These are phyloP conservation scores for Rhizopogon vesiculosus DNA, from an alignment of 768 basidiomycete genomes.

Conservation along the genomic window DNA sequence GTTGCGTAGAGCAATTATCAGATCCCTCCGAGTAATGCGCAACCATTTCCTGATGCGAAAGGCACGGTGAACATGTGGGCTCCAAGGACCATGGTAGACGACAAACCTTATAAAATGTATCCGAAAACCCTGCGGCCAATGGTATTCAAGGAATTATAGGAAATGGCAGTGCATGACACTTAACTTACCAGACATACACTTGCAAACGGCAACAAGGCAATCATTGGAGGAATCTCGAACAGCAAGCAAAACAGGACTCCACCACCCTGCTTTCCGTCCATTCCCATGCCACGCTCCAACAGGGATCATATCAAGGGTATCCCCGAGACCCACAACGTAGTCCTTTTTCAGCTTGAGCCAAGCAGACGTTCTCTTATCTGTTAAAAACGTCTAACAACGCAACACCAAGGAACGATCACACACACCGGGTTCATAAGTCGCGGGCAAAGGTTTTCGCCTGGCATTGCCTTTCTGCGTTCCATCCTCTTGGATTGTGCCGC, in stretches of 20 bases:
- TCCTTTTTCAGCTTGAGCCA: slow-evolving; percentile 96
- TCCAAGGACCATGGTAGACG: not conserved
- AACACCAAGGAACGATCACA: not conserved
- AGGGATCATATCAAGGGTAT: slow-evolving; percentile 68
- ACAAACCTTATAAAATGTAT: slow-evolving; percentile 69
- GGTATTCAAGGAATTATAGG: slow-evolving; percentile 1
- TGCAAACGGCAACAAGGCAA: slow-evolving; percentile 73
- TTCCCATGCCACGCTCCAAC: slow-evolving; percentile 87
- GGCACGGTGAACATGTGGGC: not conserved
- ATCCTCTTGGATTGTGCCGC: slow-evolving; percentile 35
- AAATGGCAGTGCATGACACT: not conserved
- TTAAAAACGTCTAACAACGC: not conserved
- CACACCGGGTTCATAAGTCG: slow-evolving; percentile 79
- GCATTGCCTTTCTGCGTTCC: slow-evolving; percentile 29
- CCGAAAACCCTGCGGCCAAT: slow-evolving; percentile 64
- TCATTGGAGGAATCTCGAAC: slow-evolving; percentile 63
- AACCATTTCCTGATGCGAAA: slow-evolving; percentile 47
- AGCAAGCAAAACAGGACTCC: slow-evolving; percentile 84
- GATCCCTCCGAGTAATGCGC: slow-evolving; percentile 58
- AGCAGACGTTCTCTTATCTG: slow-evolving; percentile 78
- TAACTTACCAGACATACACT: slow-evolving; percentile 78
- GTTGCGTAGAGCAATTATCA: slow-evolving; percentile 46
- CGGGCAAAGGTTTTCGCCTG: slow-evolving; percentile 65
- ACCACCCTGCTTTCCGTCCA: slow-evolving; percentile 88
- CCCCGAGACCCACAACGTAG: slow-evolving; percentile 77